Percentiles rank a stretch among this genome's conserved stretches.
Conservation (phyloP, 305 asterid genomes). For the Coffea humblotiana region DNA sequence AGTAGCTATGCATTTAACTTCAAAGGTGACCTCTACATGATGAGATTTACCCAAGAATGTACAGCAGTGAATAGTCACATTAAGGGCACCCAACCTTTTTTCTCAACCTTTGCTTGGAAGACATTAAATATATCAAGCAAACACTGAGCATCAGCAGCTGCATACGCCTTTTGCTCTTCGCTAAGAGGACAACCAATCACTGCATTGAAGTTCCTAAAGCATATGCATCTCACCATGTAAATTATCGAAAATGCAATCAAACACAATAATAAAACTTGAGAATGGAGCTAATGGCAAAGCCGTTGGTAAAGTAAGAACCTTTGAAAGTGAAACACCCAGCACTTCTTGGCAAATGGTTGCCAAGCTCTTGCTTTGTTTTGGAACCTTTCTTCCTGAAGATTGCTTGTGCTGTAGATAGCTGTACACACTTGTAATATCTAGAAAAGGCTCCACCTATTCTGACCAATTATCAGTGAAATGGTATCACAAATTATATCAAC, state of each 20-base stretch:
- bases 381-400: slow-evolving; percentile 40
- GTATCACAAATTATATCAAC: background rate
- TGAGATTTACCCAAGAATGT: background rate
- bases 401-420: slow-evolving; percentile 58
- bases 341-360: slow-evolving; percentile 78
- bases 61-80: background rate
- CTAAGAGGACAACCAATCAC: slow-evolving; percentile 98
- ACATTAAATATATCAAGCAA: slow-evolving; percentile 66
- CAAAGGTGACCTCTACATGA: background rate
- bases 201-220: slow-evolving; percentile 87
- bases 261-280: background rate
- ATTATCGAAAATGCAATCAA: background rate
- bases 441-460: slow-evolving; percentile 76
- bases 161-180: slow-evolving; percentile 79
- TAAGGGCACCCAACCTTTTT: slow-evolving; percentile 49
- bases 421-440: slow-evolving; percentile 68
- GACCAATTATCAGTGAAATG: slow-evolving; percentile 16
- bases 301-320: slow-evolving; percentile 38
- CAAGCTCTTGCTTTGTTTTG: slow-evolving; percentile 77
- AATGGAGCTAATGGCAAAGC: background rate
- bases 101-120: slow-evolving; percentile 57
- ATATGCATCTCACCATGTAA: slow-evolving; percentile 1
- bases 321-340: slow-evolving; percentile 71
- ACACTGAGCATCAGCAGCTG: slow-evolving; percentile 86
- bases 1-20: background rate